Evolutionary conservation across 225 moss, liverwort and hornwort species (phyloP), one percentile per base, ranked within the genome.

Genomic region (Bryum argenteum): DNA sequence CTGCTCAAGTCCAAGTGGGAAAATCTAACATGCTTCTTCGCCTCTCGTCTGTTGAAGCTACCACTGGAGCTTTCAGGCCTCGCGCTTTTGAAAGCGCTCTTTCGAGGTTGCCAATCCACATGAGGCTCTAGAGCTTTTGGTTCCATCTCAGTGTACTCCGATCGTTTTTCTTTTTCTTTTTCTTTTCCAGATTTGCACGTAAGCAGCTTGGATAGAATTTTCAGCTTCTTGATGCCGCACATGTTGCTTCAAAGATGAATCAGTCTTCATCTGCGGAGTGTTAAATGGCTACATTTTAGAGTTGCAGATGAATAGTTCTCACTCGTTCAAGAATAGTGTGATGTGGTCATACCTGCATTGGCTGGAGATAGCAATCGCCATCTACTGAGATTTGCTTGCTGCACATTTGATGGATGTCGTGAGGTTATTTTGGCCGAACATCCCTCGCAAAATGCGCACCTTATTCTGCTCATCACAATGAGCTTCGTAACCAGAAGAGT

Each of bases 21-120:
- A 59, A 83, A 83, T 48, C 79, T 58, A 47, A 83, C 83, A 19
- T 76, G 83, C 60, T 83, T 83, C 69, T 72, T 79, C 4, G 54
- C 44, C 0, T 1, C 24, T 17, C 38, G n/a, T 43, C 22, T 52
- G 8, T 52, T 56, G 10, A 0, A 14, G 21, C 1, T 51, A 67
- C 24, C 61, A 13, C 63, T 52, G 5, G 67, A 65, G 10, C 66
- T 28, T 3, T 66, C 55, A 7, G 53, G 4, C 38, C 44, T 77
- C 20, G 47, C 21, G 50, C 44, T 71, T 64, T 76, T 79, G 58
- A 72, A 79, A 54, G 83, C 83, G 12, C 83, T 83, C 42, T 69
- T 83, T 45, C 48, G 59, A 57, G 83, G 79, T 60, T 69, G 76
- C 1, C 60, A 22, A 11, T 59, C 42, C 3, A 41, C 48, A 28